Base-by-base conservation (phyloP, 2,329 filamentous ascomycete genomes). In the Tolypocladium amazonense region DNA sequence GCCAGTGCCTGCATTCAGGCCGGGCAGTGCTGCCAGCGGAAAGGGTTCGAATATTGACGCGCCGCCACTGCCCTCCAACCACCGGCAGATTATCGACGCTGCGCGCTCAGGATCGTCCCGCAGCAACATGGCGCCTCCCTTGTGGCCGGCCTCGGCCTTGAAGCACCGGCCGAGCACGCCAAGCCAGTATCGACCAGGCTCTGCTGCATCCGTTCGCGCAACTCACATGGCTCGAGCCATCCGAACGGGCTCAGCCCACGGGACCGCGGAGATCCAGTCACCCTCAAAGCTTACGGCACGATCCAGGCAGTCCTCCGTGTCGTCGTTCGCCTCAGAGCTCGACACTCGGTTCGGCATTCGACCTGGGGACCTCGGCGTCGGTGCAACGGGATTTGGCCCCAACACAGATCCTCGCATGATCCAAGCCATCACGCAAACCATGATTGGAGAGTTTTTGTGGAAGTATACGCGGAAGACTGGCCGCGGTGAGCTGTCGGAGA, bases 391-490 rank as follows among this genome's bases (percentile, higher is more conserved):
- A 18, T 82, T 94, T 62, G 84, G 85, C 12, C 79, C 86, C 25
- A 83, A 84, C 63, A 96, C 92, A 6, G 94, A 99, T 75, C 93
- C 93, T 63, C 89, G 93, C 67, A 97, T 99, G 92, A 97, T 99
- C 66, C 92, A 97, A 76, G 94, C 94, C 56, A 97, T 99, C 65
- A 99, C 94, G 2, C 93, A 99, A 75, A 97, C 94, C 23, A 99
- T 99, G 94, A 97, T 99, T 70, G 94, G 94, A 59, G 94, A 99
- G 73, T 97, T 93, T 73, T 80, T 99, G 47, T 99, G 94, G 94
- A 99, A 99, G 73, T 99, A 99, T 75, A 99, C 94, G 0, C 88
- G 94, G 68, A 96, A 94, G 77, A 82, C 92, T 61, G 92, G 92
- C n/a, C 88, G 93, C 30, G 89, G 87, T 59, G 89, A 92, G 63